Evolutionary conservation across 306 rosid genomes (phyloP).

Genomic region (Sphenostylis stenocarpa): DNA sequence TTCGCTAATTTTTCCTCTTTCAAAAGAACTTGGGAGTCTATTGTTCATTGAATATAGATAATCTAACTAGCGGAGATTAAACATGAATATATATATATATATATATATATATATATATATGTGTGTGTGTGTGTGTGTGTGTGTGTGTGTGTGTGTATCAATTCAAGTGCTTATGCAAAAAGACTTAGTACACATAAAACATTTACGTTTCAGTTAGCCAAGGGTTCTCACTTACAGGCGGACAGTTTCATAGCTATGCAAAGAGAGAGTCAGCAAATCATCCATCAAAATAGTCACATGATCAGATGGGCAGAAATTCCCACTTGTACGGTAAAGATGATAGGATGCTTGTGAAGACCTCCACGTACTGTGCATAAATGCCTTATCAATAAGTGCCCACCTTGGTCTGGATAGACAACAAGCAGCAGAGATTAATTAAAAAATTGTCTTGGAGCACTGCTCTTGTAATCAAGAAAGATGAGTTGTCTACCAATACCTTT

Average conservation of each 20-base stretch:
- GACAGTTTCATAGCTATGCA: slow-evolving; percentile 95
- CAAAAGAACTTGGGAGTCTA: slow-evolving; percentile 19
- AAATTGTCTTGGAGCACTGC: slow-evolving; percentile 9
- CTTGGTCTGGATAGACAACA: slow-evolving; percentile 68
- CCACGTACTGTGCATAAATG: slow-evolving; percentile 98
- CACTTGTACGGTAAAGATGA: slow-evolving; percentile 76
- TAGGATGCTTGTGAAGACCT: slow-evolving; percentile 97
- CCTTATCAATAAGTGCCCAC: slow-evolving; percentile 99
- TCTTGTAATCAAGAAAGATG: slow-evolving; percentile 25
- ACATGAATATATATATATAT: background rate
- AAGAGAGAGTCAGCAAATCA: slow-evolving; percentile 72
- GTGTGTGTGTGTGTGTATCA: no score
- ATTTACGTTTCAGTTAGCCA: background rate
- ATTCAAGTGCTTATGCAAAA: background rate
- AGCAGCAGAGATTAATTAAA: slow-evolving; percentile 22
- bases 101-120: background rate
- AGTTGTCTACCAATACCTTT: slow-evolving; percentile 56
- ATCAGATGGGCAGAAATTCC: slow-evolving; percentile 70
- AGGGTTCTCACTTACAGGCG: slow-evolving; percentile 70
- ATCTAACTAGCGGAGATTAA: background rate
- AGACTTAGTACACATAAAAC: slow-evolving; percentile 5
- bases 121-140: no score
- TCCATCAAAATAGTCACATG: slow-evolving; percentile 82
- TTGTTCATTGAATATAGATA: slow-evolving; percentile 6
- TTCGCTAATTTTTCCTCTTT: slow-evolving; percentile 19